Evolutionary conservation across 805 yeast species (phyloP).

Genomic region (Jamesozyma rosinii): DNA sequence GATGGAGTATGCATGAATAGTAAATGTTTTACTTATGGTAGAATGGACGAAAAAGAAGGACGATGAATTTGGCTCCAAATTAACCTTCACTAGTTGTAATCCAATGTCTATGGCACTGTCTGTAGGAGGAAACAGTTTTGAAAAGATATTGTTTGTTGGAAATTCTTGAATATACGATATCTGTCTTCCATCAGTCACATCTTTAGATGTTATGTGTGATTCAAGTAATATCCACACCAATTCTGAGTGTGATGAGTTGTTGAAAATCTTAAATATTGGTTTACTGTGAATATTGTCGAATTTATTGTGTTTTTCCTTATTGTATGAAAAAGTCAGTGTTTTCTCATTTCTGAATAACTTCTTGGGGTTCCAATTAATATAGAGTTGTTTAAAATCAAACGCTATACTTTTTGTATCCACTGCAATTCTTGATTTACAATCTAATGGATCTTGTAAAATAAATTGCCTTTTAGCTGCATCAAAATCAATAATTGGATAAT

Average conservation of each 20-base stretch:
- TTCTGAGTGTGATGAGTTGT: conserved; percentile 21
- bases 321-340: conserved; percentile 27
- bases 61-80: conserved; percentile 5
- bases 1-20: conserved; percentile 16
- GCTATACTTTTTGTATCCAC: conserved; percentile 21
- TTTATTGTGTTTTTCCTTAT: conserved; percentile 10
- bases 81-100: conserved; percentile 29
- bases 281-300: conserved; percentile 20
- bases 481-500: conserved; percentile 51
- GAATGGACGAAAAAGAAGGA: conserved; percentile 21
- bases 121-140: conserved; percentile 12
- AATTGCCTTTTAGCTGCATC: conserved; percentile 15
- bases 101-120: conserved; percentile 32
- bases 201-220: conserved; percentile 31
- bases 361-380: conserved; percentile 56
- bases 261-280: conserved; percentile 40
- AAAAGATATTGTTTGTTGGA: conserved; percentile 9
- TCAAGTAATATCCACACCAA: conserved; percentile 44
- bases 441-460: conserved; percentile 38
- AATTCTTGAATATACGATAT: conserved; percentile 12
- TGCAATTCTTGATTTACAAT: conserved; percentile 4
- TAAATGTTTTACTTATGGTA: conserved; percentile 13
- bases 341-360: conserved; percentile 18
- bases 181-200: conserved; percentile 4
- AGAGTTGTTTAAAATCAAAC: conserved; percentile 41